phyloP scores from a whole-genome alignment of 192 early-diverging fungal genomes.

The Gamsiella multidivaricata region DNA sequence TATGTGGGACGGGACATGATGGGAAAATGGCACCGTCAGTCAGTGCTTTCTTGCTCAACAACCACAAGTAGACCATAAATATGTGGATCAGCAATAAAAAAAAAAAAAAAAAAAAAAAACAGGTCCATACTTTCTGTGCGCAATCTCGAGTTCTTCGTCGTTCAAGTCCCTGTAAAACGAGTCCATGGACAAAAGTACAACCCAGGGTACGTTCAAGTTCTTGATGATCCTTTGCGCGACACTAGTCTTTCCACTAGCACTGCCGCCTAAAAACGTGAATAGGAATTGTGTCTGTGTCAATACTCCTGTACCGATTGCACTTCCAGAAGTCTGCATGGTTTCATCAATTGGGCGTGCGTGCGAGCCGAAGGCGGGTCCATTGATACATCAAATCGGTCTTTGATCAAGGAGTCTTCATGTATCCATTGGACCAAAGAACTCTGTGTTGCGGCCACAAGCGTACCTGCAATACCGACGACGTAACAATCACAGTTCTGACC shows the following conservation, averaged over 20 bases:
- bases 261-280: constrained; percentile 65
- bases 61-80: too few relatives aligned
- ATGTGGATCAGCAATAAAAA: background rate
- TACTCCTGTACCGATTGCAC: too few relatives aligned
- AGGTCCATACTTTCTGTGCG: constrained; percentile 57
- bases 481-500: constrained; percentile 74
- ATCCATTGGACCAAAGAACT: background rate
- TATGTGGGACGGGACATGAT: background rate
- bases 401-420: background rate
- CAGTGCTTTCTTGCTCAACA: too few relatives aligned
- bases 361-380: too few relatives aligned
- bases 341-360: too few relatives aligned
- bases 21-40: background rate
- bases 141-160: constrained; percentile 72
- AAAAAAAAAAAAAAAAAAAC: constrained; percentile 8
- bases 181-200: constrained; percentile 94
- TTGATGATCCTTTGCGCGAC: constrained; percentile 80
- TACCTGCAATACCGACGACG: constrained; percentile 81
- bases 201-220: constrained; percentile 83
- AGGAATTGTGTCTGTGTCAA: background rate
- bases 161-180: constrained; percentile 92
- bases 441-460: background rate
- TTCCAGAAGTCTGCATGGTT: too few relatives aligned
- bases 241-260: constrained; percentile 88
- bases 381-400: background rate